A percentile compares a stretch with the other conserved stretches of the same genome.
Conservation (phyloP, 345 rosid species). For the Dimocarpus longan region DNA sequence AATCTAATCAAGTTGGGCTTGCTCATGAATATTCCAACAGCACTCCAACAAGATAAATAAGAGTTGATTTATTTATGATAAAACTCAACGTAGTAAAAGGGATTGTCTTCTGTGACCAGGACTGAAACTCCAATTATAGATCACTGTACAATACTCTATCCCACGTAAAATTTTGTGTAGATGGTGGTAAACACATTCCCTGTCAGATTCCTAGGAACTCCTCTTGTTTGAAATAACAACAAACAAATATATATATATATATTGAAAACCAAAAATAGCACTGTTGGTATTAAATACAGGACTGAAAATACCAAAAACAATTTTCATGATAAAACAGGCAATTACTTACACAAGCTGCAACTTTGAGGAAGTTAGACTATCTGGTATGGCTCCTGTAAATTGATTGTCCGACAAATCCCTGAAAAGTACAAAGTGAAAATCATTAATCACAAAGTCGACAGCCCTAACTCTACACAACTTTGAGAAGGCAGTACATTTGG, state of each 20-base stretch:
- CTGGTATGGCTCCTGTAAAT: conserved; percentile 82
- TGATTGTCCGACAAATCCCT: conserved; percentile 92
- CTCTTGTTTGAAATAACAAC: neutral
- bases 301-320: neutral
- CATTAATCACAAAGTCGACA: conserved; percentile 9
- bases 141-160: neutral
- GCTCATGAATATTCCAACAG: too few species aligned
- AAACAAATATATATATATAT: neutral
- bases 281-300: neutral
- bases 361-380: conserved; percentile 66
- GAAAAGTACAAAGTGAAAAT: conserved; percentile 18
- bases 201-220: neutral
- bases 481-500: conserved; percentile 4
- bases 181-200: neutral
- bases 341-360: conserved; percentile 76
- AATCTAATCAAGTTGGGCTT: too few species aligned
- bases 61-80: too few species aligned
- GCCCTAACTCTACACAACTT: neutral
- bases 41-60: too few species aligned
- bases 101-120: too few species aligned
- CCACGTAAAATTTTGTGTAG: neutral
- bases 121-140: too few species aligned
- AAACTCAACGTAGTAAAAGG: too few species aligned
- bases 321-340: neutral
- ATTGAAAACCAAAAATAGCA: neutral